Evolutionary conservation across 176 grass and related monocot species (phyloP).

Genomic region (Oryza meridionalis): DNA sequence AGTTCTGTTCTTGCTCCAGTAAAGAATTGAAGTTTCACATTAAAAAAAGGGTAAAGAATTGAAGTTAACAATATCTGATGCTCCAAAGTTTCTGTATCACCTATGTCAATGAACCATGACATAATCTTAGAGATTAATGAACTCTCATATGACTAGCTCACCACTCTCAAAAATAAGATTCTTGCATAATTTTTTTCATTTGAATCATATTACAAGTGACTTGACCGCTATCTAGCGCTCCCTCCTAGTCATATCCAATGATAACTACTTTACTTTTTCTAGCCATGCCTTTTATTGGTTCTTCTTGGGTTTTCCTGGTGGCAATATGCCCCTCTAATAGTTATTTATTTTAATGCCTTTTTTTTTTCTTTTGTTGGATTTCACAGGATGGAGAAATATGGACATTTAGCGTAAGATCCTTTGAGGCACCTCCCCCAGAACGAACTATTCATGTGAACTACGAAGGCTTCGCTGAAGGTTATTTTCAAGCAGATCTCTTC

Average conservation of each 20-base stretch:
- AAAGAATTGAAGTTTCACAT: slow-evolving; percentile 6
- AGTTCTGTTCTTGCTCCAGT: not conserved
- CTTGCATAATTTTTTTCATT: not conserved
- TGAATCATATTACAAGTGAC: slow-evolving; percentile 1
- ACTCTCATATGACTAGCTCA: not conserved
- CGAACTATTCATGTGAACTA: slow-evolving; percentile 90
- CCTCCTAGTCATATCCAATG: not conserved
- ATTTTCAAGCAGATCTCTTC: slow-evolving; percentile 25
- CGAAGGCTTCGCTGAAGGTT: slow-evolving; percentile 98
- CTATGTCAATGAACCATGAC: not conserved
- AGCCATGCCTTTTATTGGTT: not conserved
- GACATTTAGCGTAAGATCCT: slow-evolving; percentile 97
- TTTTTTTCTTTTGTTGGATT: slow-evolving; percentile 25
- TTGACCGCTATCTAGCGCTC: not conserved
- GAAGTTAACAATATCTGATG: slow-evolving; percentile 7
- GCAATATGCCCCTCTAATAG: slow-evolving; percentile 6
- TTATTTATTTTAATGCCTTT: not conserved
- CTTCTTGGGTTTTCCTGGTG: not conserved
- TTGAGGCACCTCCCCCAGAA: slow-evolving; percentile 79
- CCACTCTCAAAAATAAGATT: slow-evolving; percentile 22
- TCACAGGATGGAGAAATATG: slow-evolving; percentile 98
- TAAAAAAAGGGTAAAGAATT: too few species aligned
- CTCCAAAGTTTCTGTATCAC: not conserved
- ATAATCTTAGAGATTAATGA: not conserved
- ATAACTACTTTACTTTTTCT: not conserved